Conservation (phyloP, 768 basidiomycete species). For the Nevesoporus exiguus region DNA sequence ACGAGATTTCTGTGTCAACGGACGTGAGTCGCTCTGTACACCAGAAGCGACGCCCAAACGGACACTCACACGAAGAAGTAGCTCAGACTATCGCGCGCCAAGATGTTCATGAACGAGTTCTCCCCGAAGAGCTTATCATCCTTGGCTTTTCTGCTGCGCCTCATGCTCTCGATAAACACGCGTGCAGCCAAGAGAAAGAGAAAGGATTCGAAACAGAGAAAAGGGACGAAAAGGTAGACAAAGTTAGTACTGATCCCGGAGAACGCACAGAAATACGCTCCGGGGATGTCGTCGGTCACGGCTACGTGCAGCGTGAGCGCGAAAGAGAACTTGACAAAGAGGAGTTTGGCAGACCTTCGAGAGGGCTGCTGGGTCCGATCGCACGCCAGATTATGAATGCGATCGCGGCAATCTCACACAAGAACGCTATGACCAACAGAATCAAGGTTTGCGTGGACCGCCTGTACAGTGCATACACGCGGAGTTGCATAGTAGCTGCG, state of each 20-base stretch:
- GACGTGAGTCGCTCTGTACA: background rate
- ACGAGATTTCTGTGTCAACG: conserved; percentile 20
- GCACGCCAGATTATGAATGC: conserved; percentile 24
- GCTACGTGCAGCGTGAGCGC: conserved; percentile 13
- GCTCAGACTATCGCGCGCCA: conserved; percentile 29
- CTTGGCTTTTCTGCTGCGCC: background rate
- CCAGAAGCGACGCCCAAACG: too few relatives aligned
- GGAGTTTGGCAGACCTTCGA: conserved; percentile 17
- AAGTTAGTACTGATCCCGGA: conserved; percentile 21
- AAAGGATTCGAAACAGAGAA: conserved; percentile 28
- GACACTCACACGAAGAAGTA: conserved; percentile 31
- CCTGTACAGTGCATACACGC: conserved; percentile 33
- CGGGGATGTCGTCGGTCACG: background rate
- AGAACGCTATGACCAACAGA: conserved; percentile 17
- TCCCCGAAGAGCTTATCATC: conserved; percentile 3
- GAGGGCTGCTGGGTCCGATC: conserved; percentile 24
- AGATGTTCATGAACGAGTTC: conserved; percentile 22
- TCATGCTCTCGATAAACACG: conserved; percentile 14
- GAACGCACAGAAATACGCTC: conserved; percentile 21
- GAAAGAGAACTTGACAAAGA: background rate
- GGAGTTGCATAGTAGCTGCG: conserved; percentile 32
- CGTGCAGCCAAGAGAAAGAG: conserved; percentile 23
- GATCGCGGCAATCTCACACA: conserved; percentile 25
- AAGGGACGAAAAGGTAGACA: conserved; percentile 29
- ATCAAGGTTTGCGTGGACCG: conserved; percentile 20